Evolutionary conservation across 2,329 filamentous ascomycete genomes (phyloP).

Genomic region (Plenodomus tracheiphilus): DNA sequence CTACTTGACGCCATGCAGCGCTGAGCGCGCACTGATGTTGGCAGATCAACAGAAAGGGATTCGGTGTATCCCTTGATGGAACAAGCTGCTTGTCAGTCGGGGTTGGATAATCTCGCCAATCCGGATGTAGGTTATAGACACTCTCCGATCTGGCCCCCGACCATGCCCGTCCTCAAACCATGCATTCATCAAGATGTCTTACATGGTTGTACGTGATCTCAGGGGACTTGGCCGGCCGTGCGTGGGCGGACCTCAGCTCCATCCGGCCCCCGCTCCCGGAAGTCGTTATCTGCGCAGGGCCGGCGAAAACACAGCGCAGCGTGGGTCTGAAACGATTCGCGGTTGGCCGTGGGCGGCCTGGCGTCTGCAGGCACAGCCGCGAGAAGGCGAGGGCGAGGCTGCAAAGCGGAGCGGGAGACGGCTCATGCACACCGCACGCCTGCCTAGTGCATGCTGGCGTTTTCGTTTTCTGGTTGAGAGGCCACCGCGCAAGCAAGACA

Average conservation of each 20-base stretch:
- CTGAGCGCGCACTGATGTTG: too few relatives aligned
- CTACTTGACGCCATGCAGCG: too few relatives aligned
- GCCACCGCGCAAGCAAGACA: not conserved
- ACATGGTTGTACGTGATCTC: not conserved
- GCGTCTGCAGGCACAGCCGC: constrained; percentile 8
- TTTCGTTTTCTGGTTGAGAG: constrained; percentile 6
- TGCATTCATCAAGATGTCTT: not conserved
- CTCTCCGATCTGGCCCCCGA: too few relatives aligned
- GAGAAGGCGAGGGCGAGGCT: constrained; percentile 4
- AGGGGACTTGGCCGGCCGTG: not conserved
- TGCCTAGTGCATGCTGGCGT: constrained; percentile 4
- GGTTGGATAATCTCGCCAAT: too few relatives aligned
- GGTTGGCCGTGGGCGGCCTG: constrained; percentile 15
- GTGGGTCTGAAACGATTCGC: constrained; percentile 18
- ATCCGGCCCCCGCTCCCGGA: not conserved
- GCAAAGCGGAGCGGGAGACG: constrained; percentile 4
- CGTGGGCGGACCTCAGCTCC: not conserved
- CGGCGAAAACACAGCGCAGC: constrained; percentile 14
- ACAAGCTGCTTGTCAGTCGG: too few relatives aligned
- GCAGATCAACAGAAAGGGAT: too few relatives aligned
- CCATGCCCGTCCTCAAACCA: not conserved
- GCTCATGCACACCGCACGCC: constrained; percentile 3
- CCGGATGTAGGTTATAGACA: too few relatives aligned
- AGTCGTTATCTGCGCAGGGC: constrained; percentile 3
- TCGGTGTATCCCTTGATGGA: too few relatives aligned